A percentile compares a stretch with the other conserved stretches of the same genome.
Evolutionary conservation across 2,329 filamentous ascomycete species (phyloP).

Genomic region (Ophiocordyceps sinensis): DNA sequence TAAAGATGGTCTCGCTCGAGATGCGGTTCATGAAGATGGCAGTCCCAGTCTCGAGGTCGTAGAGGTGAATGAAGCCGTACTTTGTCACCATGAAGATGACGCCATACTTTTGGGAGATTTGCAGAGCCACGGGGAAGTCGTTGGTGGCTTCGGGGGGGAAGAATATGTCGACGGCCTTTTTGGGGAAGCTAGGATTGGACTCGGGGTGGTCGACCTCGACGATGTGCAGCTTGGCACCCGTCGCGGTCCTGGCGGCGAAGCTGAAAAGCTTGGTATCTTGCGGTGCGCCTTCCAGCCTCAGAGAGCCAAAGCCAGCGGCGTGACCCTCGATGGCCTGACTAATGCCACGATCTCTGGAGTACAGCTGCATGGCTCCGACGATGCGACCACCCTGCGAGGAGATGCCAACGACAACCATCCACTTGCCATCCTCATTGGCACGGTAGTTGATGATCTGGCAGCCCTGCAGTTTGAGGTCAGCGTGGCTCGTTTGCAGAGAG

Average conservation of each 20-base stretch:
- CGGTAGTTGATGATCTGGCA: constrained; percentile 99
- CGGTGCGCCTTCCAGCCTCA: constrained; percentile 76
- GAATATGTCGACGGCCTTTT: constrained; percentile 96
- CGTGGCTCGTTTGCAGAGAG: background rate
- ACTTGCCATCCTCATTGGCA: constrained; percentile 88
- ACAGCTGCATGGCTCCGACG: constrained; percentile 92
- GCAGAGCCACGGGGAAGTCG: constrained; percentile 96
- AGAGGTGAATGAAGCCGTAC: constrained; percentile 97
- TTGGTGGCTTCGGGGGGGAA: constrained; percentile 92
- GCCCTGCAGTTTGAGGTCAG: constrained; percentile 37
- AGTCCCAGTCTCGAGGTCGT: constrained; percentile 88
- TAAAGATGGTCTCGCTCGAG: constrained; percentile 98
- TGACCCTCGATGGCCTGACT: constrained; percentile 98
- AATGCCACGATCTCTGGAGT: constrained; percentile 89
- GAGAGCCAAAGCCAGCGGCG: constrained; percentile 82
- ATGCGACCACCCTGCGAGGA: constrained; percentile 86
- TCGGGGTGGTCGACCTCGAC: constrained; percentile 93
- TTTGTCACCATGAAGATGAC: constrained; percentile 97
- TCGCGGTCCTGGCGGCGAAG: constrained; percentile 82
- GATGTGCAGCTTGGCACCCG: constrained; percentile 88
- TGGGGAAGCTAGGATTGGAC: constrained; percentile 76
- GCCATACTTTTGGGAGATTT: constrained; percentile 92
- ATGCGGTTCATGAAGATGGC: constrained; percentile 99
- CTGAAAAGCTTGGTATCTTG: constrained; percentile 92
- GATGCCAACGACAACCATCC: constrained; percentile 96